Percentiles rank a stretch among this genome's conserved stretches.
Conservation (phyloP, 2,329 filamentous ascomycete genomes). For the Fusarium chlamydosporum region DNA sequence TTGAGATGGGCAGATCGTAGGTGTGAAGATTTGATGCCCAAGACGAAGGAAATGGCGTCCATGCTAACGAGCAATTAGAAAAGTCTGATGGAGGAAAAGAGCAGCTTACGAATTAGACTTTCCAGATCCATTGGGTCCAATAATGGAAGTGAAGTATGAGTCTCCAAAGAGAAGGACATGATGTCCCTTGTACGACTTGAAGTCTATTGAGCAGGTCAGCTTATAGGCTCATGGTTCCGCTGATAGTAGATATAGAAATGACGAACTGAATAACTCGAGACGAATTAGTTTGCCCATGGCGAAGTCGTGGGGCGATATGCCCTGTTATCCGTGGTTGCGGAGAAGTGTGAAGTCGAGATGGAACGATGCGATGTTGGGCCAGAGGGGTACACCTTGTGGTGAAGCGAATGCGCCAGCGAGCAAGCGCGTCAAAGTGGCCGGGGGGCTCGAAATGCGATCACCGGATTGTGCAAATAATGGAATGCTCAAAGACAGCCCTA, state of each 20-base stretch:
- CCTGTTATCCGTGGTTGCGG: slow-evolving; percentile 21
- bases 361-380: slow-evolving; percentile 24
- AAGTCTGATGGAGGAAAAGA: slow-evolving; percentile 2
- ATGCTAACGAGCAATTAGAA: slow-evolving; percentile 70
- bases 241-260: slow-evolving; percentile 1
- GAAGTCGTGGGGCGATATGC: slow-evolving; percentile 49
- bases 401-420: slow-evolving; percentile 42
- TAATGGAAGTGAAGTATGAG: slow-evolving; percentile 99
- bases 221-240: slow-evolving; percentile 9
- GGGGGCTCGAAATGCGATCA: slow-evolving; percentile 37
- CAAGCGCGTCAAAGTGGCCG: slow-evolving; percentile 45
- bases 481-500: neutral
- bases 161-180: slow-evolving; percentile 95
- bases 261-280: slow-evolving; percentile 91
- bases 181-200: slow-evolving; percentile 99
- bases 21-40: slow-evolving; percentile 99
- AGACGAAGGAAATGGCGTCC: slow-evolving; percentile 99
- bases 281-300: slow-evolving; percentile 96
- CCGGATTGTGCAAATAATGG: slow-evolving; percentile 35
- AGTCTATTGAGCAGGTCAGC: slow-evolving; percentile 71
- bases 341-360: slow-evolving; percentile 18
- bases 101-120: slow-evolving; percentile 92
- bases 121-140: slow-evolving; percentile 98
- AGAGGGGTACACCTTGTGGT: slow-evolving; percentile 40
- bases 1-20: slow-evolving; percentile 92